phyloP scores from a whole-genome alignment of 345 rosid genomes.

The Tarenaya hassleriana region DNA sequence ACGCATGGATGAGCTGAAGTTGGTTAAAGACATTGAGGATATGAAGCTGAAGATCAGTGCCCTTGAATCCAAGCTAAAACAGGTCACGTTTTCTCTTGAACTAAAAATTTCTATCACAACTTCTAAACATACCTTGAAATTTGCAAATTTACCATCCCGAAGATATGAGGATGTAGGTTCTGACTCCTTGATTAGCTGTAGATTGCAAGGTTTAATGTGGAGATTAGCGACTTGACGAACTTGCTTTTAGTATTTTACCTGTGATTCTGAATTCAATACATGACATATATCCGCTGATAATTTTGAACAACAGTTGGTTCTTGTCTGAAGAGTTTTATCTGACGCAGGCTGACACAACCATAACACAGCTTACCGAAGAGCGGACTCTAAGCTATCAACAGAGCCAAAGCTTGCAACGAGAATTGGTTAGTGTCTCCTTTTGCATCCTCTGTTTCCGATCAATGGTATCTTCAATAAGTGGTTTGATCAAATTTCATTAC shows the following conservation, averaged over 20 bases:
- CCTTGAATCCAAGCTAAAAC: constrained; percentile 59
- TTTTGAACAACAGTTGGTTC: neutral
- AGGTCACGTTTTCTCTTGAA: constrained; percentile 42
- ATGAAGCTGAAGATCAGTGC: constrained; percentile 57
- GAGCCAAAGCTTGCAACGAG: constrained; percentile 42
- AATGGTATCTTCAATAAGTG: no score
- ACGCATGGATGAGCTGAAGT: constrained; percentile 39
- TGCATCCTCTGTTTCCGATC: no score
- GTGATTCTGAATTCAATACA: neutral
- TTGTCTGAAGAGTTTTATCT: constrained; percentile 13
- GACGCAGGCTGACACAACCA: constrained; percentile 66
- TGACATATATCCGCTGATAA: neutral
- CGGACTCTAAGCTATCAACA: constrained; percentile 42
- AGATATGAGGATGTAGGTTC: no score
- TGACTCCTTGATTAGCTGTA: no score
- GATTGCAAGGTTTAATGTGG: no score
- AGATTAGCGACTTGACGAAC: no score
- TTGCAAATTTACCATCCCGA: no score
- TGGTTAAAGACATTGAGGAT: constrained; percentile 53
- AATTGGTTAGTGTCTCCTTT: constrained; percentile 37
- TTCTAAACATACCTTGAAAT: no score
- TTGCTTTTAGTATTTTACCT: no score
- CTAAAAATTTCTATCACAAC: no score
- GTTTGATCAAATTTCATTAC: no score
- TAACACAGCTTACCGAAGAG: constrained; percentile 64